Evolutionary conservation across 2,329 filamentous ascomycete species (phyloP), one percentile per base, ranked within the genome.

Genomic region (Metarhizium sp.): DNA sequence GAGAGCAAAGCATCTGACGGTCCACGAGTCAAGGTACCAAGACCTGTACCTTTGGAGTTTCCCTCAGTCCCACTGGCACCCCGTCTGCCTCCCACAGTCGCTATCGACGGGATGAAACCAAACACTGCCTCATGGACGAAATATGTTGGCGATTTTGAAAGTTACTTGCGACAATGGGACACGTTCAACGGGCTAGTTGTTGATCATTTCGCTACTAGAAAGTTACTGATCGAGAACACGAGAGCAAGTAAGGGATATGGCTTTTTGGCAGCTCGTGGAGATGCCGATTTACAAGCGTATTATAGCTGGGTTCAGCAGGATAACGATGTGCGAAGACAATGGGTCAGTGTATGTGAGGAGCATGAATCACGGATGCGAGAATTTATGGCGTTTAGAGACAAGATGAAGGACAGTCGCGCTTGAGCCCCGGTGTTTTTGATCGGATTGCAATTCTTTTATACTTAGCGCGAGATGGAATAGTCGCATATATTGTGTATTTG

Each of bases 251-350:
- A 76, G 53, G 77, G 75, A 11, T 70, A 72, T 45, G 63, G 62
- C 1, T 82, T 79, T 67, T 64, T 82, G 18, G 70, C 71, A 34
- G 62, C 68, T 8, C 65, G 67, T 1, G 67, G 76, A 29, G 71
- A 78, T 43, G 59, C 61, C 1, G 82, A 79, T 0, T 74, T 85
- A 29, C 66, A 73, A 16, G 77, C 79, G 55, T 90, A 90, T 65
- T 67, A 82, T 56, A 71, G 71, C 42, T 81, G 80, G 65, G 69
- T 86, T 55, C 78, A 80, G 60, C 81, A 88, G 67, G 87, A 91
- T 64, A 78, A 82, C 59, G 73, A 75, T 50, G 80, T 88, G 5
- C 74, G 84, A 55, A 75, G 75, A 62, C 76, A 78, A 55, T 90
- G 87, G 85, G 70, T 71, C 34, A 67, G 77, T 8, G 81, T 81